phyloP scores from a whole-genome alignment of 2,329 filamentous ascomycete species.

The Aspergillus neotritici region DNA sequence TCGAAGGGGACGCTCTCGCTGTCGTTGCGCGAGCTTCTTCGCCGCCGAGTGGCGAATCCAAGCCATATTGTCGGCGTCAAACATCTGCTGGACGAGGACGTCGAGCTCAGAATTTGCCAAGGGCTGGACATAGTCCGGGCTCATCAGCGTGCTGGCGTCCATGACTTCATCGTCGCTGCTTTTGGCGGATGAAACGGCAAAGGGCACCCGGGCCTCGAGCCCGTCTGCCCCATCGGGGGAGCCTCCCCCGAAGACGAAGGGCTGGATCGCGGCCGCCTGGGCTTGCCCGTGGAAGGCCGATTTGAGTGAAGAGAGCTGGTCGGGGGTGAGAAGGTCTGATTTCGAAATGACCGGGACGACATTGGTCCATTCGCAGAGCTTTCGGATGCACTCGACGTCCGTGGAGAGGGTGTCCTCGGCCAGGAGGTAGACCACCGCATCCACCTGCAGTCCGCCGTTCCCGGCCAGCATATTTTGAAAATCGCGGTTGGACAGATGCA shows the following conservation, averaged over 20 bases:
- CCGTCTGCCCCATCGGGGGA: conserved; percentile 19
- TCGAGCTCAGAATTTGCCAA: conserved; percentile 69
- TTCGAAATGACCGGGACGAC: conserved; percentile 77
- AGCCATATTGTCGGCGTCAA: conserved; percentile 70
- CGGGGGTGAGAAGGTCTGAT: conserved; percentile 60
- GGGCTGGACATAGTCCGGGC: conserved; percentile 79
- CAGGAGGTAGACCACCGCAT: conserved; percentile 78
- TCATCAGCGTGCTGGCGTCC: conserved; percentile 92
- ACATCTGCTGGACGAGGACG: conserved; percentile 64
- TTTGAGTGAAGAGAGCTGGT: conserved; percentile 57
- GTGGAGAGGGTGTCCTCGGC: conserved; percentile 55
- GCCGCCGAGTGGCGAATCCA: conserved; percentile 79
- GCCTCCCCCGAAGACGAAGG: conserved; percentile 60
- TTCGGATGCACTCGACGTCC: conserved; percentile 67
- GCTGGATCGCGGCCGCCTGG: conserved; percentile 49
- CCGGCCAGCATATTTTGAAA: conserved; percentile 72
- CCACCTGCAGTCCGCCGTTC: conserved; percentile 75
- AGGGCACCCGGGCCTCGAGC: conserved; percentile 47
- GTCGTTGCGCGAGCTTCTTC: conserved; percentile 73
- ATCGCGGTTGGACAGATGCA: conserved; percentile 64
- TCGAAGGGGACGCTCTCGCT: conserved; percentile 33
- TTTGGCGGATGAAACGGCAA: conserved; percentile 70
- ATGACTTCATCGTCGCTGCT: conserved; percentile 72
- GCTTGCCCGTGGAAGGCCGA: conserved; percentile 37
- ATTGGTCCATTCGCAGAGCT: conserved; percentile 69